Evolutionary conservation across 2,329 filamentous ascomycete genomes (phyloP), one percentile per base, ranked within the genome.

Genomic region (Diaporthe citriasiana): DNA sequence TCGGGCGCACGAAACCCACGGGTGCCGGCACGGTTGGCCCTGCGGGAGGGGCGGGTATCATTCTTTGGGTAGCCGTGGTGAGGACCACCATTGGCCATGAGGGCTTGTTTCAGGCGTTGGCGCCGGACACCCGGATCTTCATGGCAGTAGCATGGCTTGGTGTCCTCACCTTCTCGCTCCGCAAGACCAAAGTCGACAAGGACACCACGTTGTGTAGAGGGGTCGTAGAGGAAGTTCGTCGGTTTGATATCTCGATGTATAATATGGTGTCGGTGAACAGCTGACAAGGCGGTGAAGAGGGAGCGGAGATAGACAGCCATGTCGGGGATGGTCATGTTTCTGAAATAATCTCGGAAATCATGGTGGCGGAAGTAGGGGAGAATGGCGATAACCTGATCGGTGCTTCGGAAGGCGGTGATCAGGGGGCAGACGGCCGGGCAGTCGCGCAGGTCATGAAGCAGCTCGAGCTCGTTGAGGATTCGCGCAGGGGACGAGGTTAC

Each of bases 131-230:
- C 85, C 22, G 87, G 82, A 17, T 88, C 83, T 75, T 95, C 90
- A 75, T 93, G 91, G 83, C 96, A 98, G n/a, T 94, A 85, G 81
- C 96, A 98, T 2, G 92, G 92, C 79, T 94, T 93, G 81, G 87
- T 90, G 70, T 97, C 95, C 33, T 91, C 91, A 30, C 94, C 93
- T 80, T 94, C 91, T 68, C 92, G 88, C 85, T 99, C 97, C 47
- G 97, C 97, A 22, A 99, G 89, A n/a, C 97, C 97, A 85, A 99
- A 99, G 81, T 99, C 97, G n/a, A 99, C 97, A 0, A 99, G 89
- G 2, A 99, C 96, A 53, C 97, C 97, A 72, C 94, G 92, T 78
- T 92, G 91, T 56, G 92, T 91, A 15, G 91, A 86, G 0, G 94
- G 94, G 77, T 97, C 95, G 84, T 98, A 98, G 51, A 98, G 89